These are phyloP conservation scores for Diospyros lotus DNA, from an alignment of 148 eudicot species.

Conservation along the genomic window DNA sequence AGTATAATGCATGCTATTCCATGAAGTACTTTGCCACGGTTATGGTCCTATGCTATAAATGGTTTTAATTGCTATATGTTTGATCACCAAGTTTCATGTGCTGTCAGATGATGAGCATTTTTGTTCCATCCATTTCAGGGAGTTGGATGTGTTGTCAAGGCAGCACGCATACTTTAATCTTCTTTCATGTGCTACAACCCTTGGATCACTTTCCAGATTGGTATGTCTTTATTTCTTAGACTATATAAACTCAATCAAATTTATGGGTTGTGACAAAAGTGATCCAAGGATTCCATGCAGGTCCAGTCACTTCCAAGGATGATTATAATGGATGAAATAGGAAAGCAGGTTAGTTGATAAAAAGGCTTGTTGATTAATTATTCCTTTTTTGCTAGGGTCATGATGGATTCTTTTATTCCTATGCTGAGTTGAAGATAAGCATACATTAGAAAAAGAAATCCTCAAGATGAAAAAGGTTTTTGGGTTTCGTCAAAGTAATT, in stretches of 20 bases:
- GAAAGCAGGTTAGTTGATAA: slow-evolving; percentile 76
- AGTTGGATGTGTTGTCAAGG: slow-evolving; percentile 81
- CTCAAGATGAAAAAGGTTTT: no score
- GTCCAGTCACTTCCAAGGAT: slow-evolving; percentile 98
- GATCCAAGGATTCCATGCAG: slow-evolving; percentile 36
- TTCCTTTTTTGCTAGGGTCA: not conserved
- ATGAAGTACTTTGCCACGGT: not conserved
- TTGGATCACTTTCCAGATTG: slow-evolving; percentile 96
- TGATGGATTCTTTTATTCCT: slow-evolving; percentile 1
- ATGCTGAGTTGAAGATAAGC: not conserved
- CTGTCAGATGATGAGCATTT: slow-evolving; percentile 8
- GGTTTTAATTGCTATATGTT: not conserved
- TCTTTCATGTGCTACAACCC: slow-evolving; percentile 82
- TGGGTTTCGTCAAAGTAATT: not conserved
- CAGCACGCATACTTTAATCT: slow-evolving; percentile 94
- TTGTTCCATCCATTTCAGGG: slow-evolving; percentile 46
- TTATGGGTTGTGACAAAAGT: slow-evolving; percentile 8
- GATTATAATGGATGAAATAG: slow-evolving; percentile 96
- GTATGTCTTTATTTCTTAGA: slow-evolving; percentile 31
- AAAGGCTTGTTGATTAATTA: slow-evolving; percentile 13
- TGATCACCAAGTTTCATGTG: not conserved
- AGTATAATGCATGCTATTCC: not conserved
- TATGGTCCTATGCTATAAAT: not conserved
- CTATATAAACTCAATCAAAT: not conserved
- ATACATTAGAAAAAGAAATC: not conserved